Conservation (phyloP, 1,284 basidiomycete genomes). For the Naganishia sp. region DNA sequence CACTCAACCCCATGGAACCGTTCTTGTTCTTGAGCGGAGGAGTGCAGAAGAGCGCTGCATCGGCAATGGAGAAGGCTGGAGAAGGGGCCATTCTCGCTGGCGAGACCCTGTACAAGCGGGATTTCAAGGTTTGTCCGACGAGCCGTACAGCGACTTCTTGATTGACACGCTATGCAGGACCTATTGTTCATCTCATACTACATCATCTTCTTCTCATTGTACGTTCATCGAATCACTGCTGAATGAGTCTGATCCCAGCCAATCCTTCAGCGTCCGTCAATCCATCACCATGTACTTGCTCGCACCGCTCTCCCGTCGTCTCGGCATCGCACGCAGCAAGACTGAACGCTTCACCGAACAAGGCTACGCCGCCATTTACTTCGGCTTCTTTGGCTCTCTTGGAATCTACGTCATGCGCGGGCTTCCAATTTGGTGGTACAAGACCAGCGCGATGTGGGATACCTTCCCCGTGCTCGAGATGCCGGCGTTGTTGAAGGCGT, state of each 20-base stretch:
- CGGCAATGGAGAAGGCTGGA: constrained; percentile 5
- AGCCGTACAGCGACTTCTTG: background rate
- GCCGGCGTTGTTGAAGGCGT: constrained; percentile 79
- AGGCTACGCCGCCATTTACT: constrained; percentile 82
- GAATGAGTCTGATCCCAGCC: background rate
- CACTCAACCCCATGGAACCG: constrained; percentile 72
- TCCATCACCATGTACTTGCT: constrained; percentile 69
- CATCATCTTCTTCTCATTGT: constrained; percentile 87
- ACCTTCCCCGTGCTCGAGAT: constrained; percentile 88
- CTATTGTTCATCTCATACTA: constrained; percentile 81
- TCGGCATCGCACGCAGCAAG: constrained; percentile 71
- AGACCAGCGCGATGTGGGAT: constrained; percentile 78
- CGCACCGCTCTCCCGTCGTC: constrained; percentile 67
- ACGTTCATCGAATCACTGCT: background rate
- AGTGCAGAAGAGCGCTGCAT: constrained; percentile 57
- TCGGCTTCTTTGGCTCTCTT: constrained; percentile 67
- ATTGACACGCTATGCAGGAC: constrained; percentile 59
- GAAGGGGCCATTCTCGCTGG: constrained; percentile 1
- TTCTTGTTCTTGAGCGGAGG: constrained; percentile 76
- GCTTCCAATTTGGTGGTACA: constrained; percentile 87
- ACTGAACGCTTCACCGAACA: constrained; percentile 86
- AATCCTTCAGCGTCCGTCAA: constrained; percentile 65
- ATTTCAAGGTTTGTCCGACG: constrained; percentile 54
- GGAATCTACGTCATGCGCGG: constrained; percentile 82
- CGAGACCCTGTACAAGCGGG: constrained; percentile 42